Conservation (phyloP, 2,329 filamentous ascomycete species). For the Calonectria naviculata region DNA sequence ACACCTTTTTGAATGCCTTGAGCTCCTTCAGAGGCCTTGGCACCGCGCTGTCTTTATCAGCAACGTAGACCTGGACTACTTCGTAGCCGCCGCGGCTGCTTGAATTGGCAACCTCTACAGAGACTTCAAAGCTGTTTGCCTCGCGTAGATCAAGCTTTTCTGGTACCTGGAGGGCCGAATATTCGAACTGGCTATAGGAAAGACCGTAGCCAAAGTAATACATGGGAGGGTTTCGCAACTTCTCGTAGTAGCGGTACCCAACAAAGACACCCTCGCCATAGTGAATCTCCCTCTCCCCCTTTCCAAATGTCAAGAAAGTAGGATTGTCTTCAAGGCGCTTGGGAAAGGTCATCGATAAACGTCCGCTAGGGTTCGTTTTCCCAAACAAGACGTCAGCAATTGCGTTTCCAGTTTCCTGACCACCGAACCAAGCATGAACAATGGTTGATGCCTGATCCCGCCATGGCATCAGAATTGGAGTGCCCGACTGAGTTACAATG, state of each 20-base stretch:
- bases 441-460: constrained; percentile 62
- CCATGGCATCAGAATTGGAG: constrained; percentile 53
- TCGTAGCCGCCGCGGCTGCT: constrained; percentile 3
- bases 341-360: constrained; percentile 74
- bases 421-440: constrained; percentile 72
- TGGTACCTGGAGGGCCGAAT: constrained; percentile 42
- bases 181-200: constrained; percentile 58
- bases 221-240: constrained; percentile 65
- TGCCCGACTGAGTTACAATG: constrained; percentile 52
- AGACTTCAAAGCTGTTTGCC: not conserved
- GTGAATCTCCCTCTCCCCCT: constrained; percentile 71
- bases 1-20: not conserved
- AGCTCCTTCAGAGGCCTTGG: not conserved
- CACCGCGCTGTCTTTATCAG: not conserved
- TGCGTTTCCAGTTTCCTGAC: constrained; percentile 74
- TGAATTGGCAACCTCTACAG: not conserved
- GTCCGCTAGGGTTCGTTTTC: constrained; percentile 69
- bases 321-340: constrained; percentile 70
- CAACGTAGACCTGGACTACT: constrained; percentile 6
- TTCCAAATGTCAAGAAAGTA: constrained; percentile 76
- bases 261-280: constrained; percentile 75
- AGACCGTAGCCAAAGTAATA: constrained; percentile 73
- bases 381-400: constrained; percentile 73
- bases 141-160: not conserved
- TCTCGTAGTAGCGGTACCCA: constrained; percentile 77